A percentile compares a stretch with the other conserved stretches of the same genome.
Evolutionary conservation across 2,329 filamentous ascomycete species (phyloP).

Genomic region (Fusarium pilosicola): DNA sequence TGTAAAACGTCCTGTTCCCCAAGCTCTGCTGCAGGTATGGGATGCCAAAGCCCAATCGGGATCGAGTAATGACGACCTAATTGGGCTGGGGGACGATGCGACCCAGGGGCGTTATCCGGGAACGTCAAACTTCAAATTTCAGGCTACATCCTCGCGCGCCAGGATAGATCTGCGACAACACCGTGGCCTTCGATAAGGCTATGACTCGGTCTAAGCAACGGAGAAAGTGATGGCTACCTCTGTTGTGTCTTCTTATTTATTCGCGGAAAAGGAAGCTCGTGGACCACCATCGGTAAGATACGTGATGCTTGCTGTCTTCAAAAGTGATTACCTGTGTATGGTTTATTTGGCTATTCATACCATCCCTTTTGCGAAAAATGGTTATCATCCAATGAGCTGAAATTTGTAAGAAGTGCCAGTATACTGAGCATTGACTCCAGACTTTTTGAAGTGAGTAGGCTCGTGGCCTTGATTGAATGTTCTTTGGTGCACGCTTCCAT

Average conservation of each 20-base stretch:
- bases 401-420: not conserved
- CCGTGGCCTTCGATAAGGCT: not conserved
- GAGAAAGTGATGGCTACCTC: not conserved
- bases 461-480: not conserved
- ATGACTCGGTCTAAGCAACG: not conserved
- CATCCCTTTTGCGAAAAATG: not conserved
- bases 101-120: constrained; percentile 12
- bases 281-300: not conserved
- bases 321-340: not conserved
- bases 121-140: constrained; percentile 3
- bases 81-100: constrained; percentile 5
- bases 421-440: not conserved
- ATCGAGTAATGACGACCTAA: constrained; percentile 11
- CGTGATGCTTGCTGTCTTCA: not conserved
- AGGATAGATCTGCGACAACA: not conserved
- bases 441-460: not conserved
- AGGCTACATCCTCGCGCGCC: not conserved
- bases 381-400: not conserved
- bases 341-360: not conserved
- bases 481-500: not conserved
- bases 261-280: not conserved
- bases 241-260: not conserved
- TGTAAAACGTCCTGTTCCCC: constrained; percentile 12
- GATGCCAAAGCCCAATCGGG: constrained; percentile 24
- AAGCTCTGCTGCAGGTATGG: constrained; percentile 16